Evolutionary conservation across 768 basidiomycete genomes (phyloP), one percentile per base, ranked within the genome.

Genomic region (Trichaptum fuscoviolaceum): DNA sequence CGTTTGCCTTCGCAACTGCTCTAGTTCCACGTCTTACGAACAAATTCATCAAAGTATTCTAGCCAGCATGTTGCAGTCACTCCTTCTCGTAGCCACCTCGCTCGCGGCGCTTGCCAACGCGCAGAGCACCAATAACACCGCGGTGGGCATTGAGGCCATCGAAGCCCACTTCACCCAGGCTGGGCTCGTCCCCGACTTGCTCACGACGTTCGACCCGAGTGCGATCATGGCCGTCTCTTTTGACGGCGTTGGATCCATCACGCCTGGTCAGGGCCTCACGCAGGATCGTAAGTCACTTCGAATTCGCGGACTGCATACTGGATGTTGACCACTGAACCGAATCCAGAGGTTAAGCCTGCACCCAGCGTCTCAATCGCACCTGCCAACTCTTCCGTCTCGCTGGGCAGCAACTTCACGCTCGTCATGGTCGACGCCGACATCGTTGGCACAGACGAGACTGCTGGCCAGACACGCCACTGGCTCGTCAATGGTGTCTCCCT

Each of bases 381-480:
- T 12, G 81, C 77, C 62, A 84, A 85, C 75, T 75, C 81, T 35
- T 81, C 84, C 26, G 75, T 78, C 18, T 36, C 74, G 12, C 74
- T 89, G 64, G 74, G 74, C 42, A 84, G 83, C 15, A 82, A 76
- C 57, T 92, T 82, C 76, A 91, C 91, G 26, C 73, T 93, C 36
- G 80, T 84, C 63, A 90, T 95, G 90, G 83, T 87, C 34, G 92
- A 95, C 71, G 89, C 90, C 15, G 87, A 86, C 67, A 73, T 83
- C 25, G 87, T 88, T 42, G 91, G 91, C 52, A 77, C 83, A 62
- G 81, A 88, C 69, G 77, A 85, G 64, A 75, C 81, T 42, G 76
- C 78, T 9, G 87, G 85, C 23, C 86, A 87, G 69, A 91, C 86
- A 63, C 84, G 90, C 64, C 93, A 93, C 78, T 94, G 91, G 92